Conservation (phyloP, 2,329 filamentous ascomycete species). For the Fusarium tjaetaba region DNA sequence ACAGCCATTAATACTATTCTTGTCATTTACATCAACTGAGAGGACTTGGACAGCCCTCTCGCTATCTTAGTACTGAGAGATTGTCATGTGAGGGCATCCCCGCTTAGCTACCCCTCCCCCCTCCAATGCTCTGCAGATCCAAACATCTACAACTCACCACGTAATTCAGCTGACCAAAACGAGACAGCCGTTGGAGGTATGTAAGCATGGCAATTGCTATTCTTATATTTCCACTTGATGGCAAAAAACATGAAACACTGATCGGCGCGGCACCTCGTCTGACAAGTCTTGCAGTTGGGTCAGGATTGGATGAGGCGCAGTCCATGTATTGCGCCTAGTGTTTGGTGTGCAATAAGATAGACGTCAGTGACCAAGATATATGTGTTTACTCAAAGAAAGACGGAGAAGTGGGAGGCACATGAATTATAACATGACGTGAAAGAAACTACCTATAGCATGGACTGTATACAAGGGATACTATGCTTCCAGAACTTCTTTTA, state of each 20-base stretch:
- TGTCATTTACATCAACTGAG: neutral
- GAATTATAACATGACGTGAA: neutral
- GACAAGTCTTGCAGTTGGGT: slow-evolving; percentile 13
- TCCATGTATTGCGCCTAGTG: neutral
- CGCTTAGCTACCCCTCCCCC: neutral
- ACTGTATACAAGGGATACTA: no score
- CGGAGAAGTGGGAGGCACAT: neutral
- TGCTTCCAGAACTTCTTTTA: neutral
- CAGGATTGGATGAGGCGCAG: slow-evolving; percentile 22
- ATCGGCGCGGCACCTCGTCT: slow-evolving; percentile 29
- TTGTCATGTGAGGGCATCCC: slow-evolving; percentile 1
- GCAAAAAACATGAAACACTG: slow-evolving; percentile 34
- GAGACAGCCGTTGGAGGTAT: neutral
- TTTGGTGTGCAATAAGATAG: slow-evolving; percentile 18
- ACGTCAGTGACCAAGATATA: neutral
- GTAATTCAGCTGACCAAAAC: neutral
- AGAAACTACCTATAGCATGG: neutral
- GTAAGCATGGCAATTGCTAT: slow-evolving; percentile 4
- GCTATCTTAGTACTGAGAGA: neutral
- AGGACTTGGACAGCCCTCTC: neutral
- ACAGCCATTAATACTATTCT: slow-evolving; percentile 5
- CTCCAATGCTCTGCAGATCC: slow-evolving; percentile 1
- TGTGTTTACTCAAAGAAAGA: neutral
- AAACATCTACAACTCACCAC: slow-evolving; percentile 3
- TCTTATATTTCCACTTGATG: slow-evolving; percentile 14